phyloP scores from a whole-genome alignment of 2,329 filamentous ascomycete genomes.

The Alternaria gaisen region DNA sequence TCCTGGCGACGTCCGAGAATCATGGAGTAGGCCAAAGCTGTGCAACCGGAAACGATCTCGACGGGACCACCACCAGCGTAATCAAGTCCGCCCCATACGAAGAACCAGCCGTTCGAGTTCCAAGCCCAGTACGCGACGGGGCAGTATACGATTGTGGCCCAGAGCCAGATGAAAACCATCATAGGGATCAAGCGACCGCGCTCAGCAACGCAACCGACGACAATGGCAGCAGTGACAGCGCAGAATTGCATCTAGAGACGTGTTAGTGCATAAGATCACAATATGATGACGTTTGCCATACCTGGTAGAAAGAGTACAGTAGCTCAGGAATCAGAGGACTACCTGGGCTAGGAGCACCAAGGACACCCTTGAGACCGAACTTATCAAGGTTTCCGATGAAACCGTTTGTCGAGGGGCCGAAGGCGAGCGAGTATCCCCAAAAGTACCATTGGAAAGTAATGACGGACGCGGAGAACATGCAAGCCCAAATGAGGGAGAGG shows the following conservation, averaged over 20 bases:
- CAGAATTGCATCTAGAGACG: slow-evolving; percentile 88
- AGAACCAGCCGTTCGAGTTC: slow-evolving; percentile 94
- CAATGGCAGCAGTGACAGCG: slow-evolving; percentile 88
- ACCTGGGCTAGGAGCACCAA: slow-evolving; percentile 85
- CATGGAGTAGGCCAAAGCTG: slow-evolving; percentile 93
- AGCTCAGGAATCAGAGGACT: slow-evolving; percentile 88
- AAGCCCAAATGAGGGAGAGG: slow-evolving; percentile 95
- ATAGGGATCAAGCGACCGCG: slow-evolving; percentile 90
- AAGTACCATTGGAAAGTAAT: slow-evolving; percentile 99
- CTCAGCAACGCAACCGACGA: slow-evolving; percentile 91
- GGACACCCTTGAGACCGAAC: slow-evolving; percentile 86
- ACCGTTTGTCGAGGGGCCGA: slow-evolving; percentile 83
- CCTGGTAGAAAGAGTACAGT: slow-evolving; percentile 93
- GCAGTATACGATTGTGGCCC: slow-evolving; percentile 97
- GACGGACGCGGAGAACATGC: slow-evolving; percentile 91
- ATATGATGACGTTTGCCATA: slow-evolving; percentile 50
- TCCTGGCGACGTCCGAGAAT: slow-evolving; percentile 95
- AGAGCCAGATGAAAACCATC: slow-evolving; percentile 95
- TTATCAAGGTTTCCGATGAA: slow-evolving; percentile 92
- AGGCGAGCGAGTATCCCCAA: slow-evolving; percentile 97
- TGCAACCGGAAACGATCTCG: slow-evolving; percentile 94
- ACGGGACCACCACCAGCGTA: slow-evolving; percentile 97
- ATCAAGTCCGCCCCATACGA: slow-evolving; percentile 89
- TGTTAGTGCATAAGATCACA: slow-evolving; percentile 21
- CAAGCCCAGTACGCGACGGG: slow-evolving; percentile 96